phyloP scores from a whole-genome alignment of 176 grass and related monocot species.

The Hyparrhenia diplandra region DNA sequence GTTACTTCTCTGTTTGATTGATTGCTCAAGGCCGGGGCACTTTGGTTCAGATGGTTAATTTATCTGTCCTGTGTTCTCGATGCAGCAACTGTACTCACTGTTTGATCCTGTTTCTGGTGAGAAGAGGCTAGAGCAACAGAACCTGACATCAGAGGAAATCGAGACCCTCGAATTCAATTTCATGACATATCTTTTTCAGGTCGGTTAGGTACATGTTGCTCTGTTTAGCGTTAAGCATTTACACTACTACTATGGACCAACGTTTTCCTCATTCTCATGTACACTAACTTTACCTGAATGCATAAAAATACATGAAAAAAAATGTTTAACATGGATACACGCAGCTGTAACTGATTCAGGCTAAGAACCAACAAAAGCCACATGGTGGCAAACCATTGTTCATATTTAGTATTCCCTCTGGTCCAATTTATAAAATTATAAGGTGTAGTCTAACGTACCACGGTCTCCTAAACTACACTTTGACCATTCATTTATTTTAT shows the following conservation, averaged over 20 bases:
- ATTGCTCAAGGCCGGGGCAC: not conserved
- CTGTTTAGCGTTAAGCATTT: not conserved
- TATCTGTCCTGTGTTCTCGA: not conserved
- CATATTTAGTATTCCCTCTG: not conserved
- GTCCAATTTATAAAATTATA: no score
- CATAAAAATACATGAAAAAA: not conserved
- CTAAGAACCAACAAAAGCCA: not conserved
- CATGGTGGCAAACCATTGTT: not conserved
- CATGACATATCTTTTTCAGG: slow-evolving; percentile 83
- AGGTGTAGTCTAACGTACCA: no score
- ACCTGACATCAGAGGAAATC: slow-evolving; percentile 49
- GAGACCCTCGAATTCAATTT: slow-evolving; percentile 73
- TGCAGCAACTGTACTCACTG: slow-evolving; percentile 73
- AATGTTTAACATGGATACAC: not conserved
- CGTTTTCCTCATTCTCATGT: not conserved
- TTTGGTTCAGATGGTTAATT: not conserved
- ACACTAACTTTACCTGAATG: not conserved
- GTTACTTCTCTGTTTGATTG: not conserved
- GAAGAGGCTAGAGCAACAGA: slow-evolving; percentile 71
- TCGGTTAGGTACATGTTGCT: not conserved
- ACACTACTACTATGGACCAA: not conserved
- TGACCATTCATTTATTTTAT: no score
- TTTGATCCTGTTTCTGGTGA: slow-evolving; percentile 77
- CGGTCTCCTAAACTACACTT: no score
- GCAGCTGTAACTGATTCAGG: not conserved